Conservation (phyloP, 768 basidiomycete species). For the Boletus sp. region DNA sequence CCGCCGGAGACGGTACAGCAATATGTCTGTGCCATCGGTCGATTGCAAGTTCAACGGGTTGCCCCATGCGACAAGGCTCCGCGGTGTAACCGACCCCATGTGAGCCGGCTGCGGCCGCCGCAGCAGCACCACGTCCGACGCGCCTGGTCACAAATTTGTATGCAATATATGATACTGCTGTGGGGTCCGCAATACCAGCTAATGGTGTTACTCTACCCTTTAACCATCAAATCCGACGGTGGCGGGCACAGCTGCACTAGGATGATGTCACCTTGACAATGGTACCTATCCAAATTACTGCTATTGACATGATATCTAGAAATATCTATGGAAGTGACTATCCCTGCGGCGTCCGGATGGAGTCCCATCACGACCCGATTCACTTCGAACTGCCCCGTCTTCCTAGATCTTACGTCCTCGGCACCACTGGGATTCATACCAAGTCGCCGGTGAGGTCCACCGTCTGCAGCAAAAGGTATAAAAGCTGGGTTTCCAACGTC, state of each 20-base stretch:
- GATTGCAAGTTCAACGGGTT: not conserved
- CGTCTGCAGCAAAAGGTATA: constrained; percentile 9
- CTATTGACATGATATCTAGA: not conserved
- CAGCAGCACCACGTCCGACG: no score
- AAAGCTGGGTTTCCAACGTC: not conserved
- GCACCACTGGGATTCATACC: not conserved
- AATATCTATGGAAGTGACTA: not conserved
- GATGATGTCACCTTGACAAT: no score
- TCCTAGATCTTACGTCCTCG: not conserved
- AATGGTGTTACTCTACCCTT: not conserved
- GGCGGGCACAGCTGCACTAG: no score
- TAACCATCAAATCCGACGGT: not conserved
- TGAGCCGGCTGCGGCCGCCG: not conserved
- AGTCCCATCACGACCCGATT: not conserved
- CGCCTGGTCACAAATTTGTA: not conserved
- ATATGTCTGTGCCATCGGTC: not conserved
- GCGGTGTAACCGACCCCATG: not conserved
- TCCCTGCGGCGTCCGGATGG: not conserved
- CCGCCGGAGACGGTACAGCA: not conserved
- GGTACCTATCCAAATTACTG: not conserved
- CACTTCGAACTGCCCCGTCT: not conserved
- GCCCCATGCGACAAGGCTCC: not conserved
- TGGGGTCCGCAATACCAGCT: not conserved
- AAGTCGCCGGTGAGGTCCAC: not conserved
- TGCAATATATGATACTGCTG: not conserved